Base-by-base conservation (phyloP, 768 basidiomycete genomes). In the Tulasnella calospora region DNA sequence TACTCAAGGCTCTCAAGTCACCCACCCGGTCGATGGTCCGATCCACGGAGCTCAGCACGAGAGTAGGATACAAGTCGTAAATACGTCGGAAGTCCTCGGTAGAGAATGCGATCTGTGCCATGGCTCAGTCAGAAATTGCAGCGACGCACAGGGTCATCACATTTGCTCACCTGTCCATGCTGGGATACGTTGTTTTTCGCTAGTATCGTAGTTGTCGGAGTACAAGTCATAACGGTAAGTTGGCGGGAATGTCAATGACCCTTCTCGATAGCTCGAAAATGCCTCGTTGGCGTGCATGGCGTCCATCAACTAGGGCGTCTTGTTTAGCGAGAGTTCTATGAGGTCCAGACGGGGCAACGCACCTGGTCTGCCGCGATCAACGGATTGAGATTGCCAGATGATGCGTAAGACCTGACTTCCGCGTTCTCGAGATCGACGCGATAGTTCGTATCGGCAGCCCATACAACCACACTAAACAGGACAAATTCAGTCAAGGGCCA, bases 401-500 rank as follows among this genome's bases (percentile, higher is more conserved):
- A 87, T 0, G 90, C 92, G 1, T 92, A 84, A n/a, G 87, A 84
- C 77, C 95, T 87, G 30, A 92, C 97, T 15, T 88, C 90, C 21
- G 91, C 90, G 83, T 98, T 96, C 70, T 95, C 89, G 74, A 98
- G 86, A 79, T 94, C 90, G 78, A 99, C 91, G 30, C 98, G 92
- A 83, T 99, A 99, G 83, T 99, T 99, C 72, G 93, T 93, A 84
- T 99, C 98, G 13, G 93, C 96, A 12, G 95, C 87, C 95, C 96
- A 99, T 67, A 99, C 88, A 44, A 98, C 88, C 83, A 96, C 93
- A 77, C 97, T 99, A 81, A 71, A 41, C 8, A 55, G 40, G 30
- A 46, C 13, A 3, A 12, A 41, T 40, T 33, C 21, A 73, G 73
- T 23, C 21, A 41, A 70, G 17, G 23, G 51, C 36, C 36, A 15